Evolutionary conservation across 2,329 filamentous ascomycete genomes (phyloP), one percentile per base, ranked within the genome.

Genomic region (Davidsoniella neocaledoniae): DNA sequence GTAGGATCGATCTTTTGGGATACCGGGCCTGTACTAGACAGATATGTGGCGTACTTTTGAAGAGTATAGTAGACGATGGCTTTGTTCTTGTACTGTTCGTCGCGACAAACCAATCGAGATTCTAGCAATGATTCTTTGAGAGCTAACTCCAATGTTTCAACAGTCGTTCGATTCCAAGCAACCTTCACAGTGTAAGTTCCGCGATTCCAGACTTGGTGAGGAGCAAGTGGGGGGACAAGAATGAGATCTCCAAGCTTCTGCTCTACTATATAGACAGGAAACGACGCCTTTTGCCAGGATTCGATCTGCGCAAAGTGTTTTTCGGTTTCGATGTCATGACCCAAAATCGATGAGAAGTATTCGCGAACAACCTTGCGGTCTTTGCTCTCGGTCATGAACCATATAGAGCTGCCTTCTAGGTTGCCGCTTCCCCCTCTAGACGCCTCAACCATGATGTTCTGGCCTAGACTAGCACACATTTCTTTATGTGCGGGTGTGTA

Each of bases 1-100:
- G 74, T 60, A 52, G 69, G 65, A 25, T 64, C 66, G 29, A 3
- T 12, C 29, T 33, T 3, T 9, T 33, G 12, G 12, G 12, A 9
- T 2, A 9, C 8, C 3, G 29, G 12, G 29, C 12, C 29, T 33
- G 2, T 33, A 12, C 2, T 9, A 33, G 29, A 9, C 29, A 72
- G 67, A 42, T 63, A 61, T 33, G 48, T 46, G 3, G 36, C 23
- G 61, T 96, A 96, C 58, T 87, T 91, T 9, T 81, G 68, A 3
- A 96, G 70, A 0, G 87, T 86, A 61, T 81, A 94, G 63, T 88
- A 94, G 42, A 95, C 73, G 52, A 96, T 95, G 4, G 88, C 86
- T 62, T 96, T 96, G 67, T 94, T 95, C 63, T 96, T 96, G 70
- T 98, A 98, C 63, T 96, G 90, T 62, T 98, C 91, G 57, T 98